Evolutionary conservation across 768 basidiomycete genomes (phyloP), one percentile per base, ranked within the genome.

Genomic region (Pleurotus cornucopiae): DNA sequence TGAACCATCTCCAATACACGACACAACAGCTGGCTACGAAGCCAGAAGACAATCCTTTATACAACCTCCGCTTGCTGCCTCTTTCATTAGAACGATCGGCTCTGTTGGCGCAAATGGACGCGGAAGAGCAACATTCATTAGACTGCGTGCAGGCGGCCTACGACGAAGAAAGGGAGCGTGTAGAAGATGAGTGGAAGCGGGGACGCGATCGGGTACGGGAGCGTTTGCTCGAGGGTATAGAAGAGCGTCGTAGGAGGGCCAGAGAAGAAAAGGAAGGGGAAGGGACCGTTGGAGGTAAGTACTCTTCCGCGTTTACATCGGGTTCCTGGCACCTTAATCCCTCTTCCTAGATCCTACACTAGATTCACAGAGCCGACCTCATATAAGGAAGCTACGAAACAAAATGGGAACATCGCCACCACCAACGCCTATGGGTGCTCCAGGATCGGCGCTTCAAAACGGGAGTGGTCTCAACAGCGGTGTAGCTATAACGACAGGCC

Each of bases 191-290:
- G 64, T 92, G 86, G 85, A 79, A 77, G 60, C 79, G 81, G 44
- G 91, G 91, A 3, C 76, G 86, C 46, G 89, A 89, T 43, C 75
- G 85, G 25, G 85, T 93, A 14, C 75, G 88, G 6, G 89, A 92
- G 63, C 77, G 91, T 13, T 73, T 94, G 26, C 68, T 92, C 13
- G 91, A 93, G 63, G 89, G 91, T 25, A 88, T 94, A 60, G 91
- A 92, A 67, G 91, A 94, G 64, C 77, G 91, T 26, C 70, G 91
- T 55, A 76, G 84, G 61, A 73, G 88, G 57, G 91, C 91, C 25
- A 74, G 91, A 52, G 91, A 94, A 59, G 91, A 94, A 73, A 93
- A 92, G 66, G 91, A 93, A 58, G 89, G 90, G 58, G 91, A 94
- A 62, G 90, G 88, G n/a, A 85, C 83, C 13, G 77, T 82, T 41